A percentile compares a stretch with the other conserved stretches of the same genome.
Evolutionary conservation across 345 rosid species (phyloP).

Genomic region (Streptanthus diversifolius): DNA sequence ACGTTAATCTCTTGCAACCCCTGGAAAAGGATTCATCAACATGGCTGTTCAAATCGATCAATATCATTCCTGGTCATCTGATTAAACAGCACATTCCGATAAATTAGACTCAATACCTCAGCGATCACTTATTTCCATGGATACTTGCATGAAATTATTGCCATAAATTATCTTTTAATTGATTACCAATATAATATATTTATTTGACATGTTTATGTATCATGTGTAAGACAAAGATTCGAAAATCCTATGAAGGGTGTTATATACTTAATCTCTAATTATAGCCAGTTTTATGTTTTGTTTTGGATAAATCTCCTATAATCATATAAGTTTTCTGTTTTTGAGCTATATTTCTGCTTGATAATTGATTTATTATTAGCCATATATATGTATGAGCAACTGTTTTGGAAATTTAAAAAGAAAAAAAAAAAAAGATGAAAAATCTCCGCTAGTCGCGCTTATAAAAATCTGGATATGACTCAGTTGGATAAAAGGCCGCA

Average conservation of each 20-base stretch:
- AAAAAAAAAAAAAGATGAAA: background rate
- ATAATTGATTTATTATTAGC: too few relatives aligned
- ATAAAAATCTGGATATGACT: conserved; percentile 1
- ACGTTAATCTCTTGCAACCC: too few relatives aligned
- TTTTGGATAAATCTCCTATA: background rate
- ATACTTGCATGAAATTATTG: too few relatives aligned
- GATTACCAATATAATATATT: background rate
- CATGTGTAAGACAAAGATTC: background rate
- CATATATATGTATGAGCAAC: background rate
- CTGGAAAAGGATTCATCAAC: too few relatives aligned
- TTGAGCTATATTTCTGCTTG: background rate
- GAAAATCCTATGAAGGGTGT: background rate
- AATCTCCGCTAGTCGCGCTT: conserved; percentile 29
- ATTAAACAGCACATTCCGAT: too few relatives aligned
- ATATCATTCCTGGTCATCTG: too few relatives aligned
- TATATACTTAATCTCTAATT: background rate
- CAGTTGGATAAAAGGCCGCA: conserved; percentile 28
- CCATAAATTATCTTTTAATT: background rate
- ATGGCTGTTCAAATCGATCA: too few relatives aligned
- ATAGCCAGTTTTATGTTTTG: too few relatives aligned
- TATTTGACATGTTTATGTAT: background rate
- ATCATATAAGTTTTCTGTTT: background rate
- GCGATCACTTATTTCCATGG: too few relatives aligned
- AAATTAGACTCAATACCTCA: too few relatives aligned
- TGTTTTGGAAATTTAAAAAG: background rate